Evolutionary conservation across 345 rosid genomes (phyloP).

Genomic region (Erysimum cheiranthoides): DNA sequence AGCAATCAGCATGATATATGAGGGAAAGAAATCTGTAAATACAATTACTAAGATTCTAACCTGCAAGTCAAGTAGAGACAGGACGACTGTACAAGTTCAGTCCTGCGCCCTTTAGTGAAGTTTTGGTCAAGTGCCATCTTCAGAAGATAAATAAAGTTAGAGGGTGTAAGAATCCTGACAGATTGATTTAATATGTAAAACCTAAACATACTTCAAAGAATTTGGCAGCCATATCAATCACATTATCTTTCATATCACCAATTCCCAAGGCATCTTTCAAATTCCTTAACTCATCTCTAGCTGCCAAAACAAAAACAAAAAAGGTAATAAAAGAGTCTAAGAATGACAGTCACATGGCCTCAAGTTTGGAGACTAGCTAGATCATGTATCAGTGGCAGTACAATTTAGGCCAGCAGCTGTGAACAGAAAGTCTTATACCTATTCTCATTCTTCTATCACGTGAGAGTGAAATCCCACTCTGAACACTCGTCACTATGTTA

Average conservation of each 20-base stretch:
- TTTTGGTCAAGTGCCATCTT: slow-evolving; percentile 73
- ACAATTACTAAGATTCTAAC: slow-evolving; percentile 51
- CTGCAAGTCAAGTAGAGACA: slow-evolving; percentile 92
- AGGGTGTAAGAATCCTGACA: background rate
- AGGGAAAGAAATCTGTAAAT: slow-evolving; percentile 15
- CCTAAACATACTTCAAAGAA: slow-evolving; percentile 64
- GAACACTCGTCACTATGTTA: slow-evolving; percentile 55
- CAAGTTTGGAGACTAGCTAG: background rate
- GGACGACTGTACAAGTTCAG: slow-evolving; percentile 65
- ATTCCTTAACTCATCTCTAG: slow-evolving; percentile 56
- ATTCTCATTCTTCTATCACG: slow-evolving; percentile 55
- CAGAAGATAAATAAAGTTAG: slow-evolving; percentile 35
- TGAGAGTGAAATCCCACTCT: slow-evolving; percentile 55
- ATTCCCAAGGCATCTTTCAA: slow-evolving; percentile 61
- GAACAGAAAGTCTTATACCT: background rate
- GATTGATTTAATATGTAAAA: slow-evolving; percentile 1
- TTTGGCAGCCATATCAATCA: slow-evolving; percentile 57
- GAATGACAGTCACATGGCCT: slow-evolving; percentile 5
- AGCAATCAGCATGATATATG: slow-evolving; percentile 12
- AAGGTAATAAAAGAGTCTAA: background rate
- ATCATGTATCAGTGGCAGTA: background rate
- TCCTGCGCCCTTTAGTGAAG: slow-evolving; percentile 85
- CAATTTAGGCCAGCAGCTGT: background rate
- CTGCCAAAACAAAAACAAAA: slow-evolving; percentile 40
- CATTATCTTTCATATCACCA: slow-evolving; percentile 60